These are phyloP conservation scores for Diaporthe ilicicola DNA, from an alignment of 2,329 filamentous ascomycete species.

Conservation along the genomic window DNA sequence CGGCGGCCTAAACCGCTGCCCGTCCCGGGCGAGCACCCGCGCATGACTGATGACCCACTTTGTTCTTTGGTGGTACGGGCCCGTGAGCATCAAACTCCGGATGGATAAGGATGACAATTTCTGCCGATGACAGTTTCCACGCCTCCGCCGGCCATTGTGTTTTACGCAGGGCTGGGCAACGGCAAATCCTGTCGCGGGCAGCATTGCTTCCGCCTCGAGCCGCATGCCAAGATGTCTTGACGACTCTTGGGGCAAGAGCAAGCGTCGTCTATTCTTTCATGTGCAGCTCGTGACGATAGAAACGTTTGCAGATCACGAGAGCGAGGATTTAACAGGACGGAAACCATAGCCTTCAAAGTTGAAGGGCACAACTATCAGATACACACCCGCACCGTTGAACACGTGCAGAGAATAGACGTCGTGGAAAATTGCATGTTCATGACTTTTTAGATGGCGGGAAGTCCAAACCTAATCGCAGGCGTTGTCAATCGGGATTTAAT, in stretches of 20 bases:
- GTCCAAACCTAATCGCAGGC: neutral
- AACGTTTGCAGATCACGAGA: conserved; percentile 17
- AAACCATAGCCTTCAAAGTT: neutral
- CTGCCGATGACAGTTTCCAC: conserved; percentile 6
- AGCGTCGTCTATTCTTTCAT: conserved; percentile 6
- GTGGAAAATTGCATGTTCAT: neutral
- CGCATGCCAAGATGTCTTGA: neutral
- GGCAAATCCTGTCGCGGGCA: conserved; percentile 7
- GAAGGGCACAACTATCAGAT: neutral
- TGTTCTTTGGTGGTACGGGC: conserved; percentile 7
- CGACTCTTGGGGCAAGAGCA: neutral
- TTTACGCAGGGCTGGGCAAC: neutral
- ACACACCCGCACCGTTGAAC: neutral
- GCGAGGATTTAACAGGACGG: neutral
- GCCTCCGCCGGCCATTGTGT: neutral
- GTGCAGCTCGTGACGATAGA: conserved; percentile 10
- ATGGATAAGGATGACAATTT: conserved; percentile 23
- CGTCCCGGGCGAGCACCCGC: conserved; percentile 1
- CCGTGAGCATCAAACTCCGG: conserved; percentile 23
- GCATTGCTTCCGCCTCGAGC: neutral
- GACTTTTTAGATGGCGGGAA: neutral
- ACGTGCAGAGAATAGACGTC: neutral
- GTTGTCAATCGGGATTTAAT: neutral
- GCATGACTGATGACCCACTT: neutral
- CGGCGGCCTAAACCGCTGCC: conserved; percentile 15